Percentiles rank a stretch among this genome's conserved stretches.
phyloP scores from a whole-genome alignment of 2,329 filamentous ascomycete genomes.

The Botrytis squamosa region DNA sequence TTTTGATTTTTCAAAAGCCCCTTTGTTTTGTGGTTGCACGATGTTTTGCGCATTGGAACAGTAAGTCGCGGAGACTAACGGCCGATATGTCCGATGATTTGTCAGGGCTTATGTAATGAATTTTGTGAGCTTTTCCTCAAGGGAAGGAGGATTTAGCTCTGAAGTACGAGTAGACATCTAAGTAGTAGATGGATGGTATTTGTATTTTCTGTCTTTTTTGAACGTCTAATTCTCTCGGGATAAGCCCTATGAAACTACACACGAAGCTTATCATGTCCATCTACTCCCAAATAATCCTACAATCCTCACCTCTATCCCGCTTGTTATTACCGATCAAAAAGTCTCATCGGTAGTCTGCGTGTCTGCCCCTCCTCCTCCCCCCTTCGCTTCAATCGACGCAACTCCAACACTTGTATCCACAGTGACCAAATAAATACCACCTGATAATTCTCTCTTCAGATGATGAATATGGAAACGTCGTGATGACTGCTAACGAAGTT shows the following conservation, averaged over 20 bases:
- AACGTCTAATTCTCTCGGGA: background rate
- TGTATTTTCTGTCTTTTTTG: background rate
- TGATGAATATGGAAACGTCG: background rate
- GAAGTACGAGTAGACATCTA: background rate
- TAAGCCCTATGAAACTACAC: background rate
- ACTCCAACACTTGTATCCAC: background rate
- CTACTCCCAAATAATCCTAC: background rate
- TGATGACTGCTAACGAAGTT: background rate
- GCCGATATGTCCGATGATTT: background rate
- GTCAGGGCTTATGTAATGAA: background rate
- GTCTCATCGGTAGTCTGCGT: background rate
- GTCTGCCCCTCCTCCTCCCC: background rate
- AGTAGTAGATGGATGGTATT: background rate
- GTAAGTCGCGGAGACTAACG: background rate
- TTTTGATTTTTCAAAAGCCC: background rate
- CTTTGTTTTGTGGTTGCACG: too few species aligned
- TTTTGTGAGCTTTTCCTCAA: background rate
- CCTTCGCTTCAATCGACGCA: background rate
- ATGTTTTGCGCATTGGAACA: background rate
- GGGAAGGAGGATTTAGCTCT: background rate
- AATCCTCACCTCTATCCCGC: background rate
- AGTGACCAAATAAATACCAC: background rate
- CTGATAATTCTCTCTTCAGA: background rate
- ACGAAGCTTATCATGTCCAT: background rate
- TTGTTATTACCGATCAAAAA: background rate